Conservation (phyloP, 2,329 filamentous ascomycete genomes). For the Fusarium chaquense region DNA sequence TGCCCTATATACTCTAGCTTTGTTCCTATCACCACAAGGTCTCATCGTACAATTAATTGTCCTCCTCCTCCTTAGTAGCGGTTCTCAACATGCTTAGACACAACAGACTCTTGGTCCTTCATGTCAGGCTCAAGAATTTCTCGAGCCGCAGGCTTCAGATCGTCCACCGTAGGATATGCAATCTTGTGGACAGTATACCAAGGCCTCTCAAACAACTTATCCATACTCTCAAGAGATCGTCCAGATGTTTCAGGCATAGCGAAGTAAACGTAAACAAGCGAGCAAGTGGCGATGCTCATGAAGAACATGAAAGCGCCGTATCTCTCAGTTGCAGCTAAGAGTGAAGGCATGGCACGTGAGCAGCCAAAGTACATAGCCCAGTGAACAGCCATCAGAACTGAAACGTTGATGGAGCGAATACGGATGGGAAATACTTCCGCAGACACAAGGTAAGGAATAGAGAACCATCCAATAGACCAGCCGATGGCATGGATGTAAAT, state of each 20-base stretch:
- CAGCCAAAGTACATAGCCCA: slow-evolving; percentile 54
- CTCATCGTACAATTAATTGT: rapidly evolving
- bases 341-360: slow-evolving; percentile 51
- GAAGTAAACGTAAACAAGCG: slow-evolving; percentile 50
- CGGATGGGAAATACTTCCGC: slow-evolving; percentile 59
- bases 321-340: slow-evolving; percentile 49
- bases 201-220: slow-evolving; percentile 46
- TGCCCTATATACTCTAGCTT: too few species aligned
- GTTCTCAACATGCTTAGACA: slow-evolving; percentile 19
- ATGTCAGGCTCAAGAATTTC: slow-evolving; percentile 24
- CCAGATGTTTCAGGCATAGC: slow-evolving; percentile 51
- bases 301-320: slow-evolving; percentile 52
- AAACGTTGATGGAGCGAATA: slow-evolving; percentile 56
- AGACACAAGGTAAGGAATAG: slow-evolving; percentile 59
- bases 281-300: slow-evolving; percentile 44
- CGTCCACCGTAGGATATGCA: slow-evolving; percentile 47
- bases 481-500: slow-evolving; percentile 59
- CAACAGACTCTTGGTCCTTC: slow-evolving; percentile 22
- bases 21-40: too few species aligned
- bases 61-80: background rate
- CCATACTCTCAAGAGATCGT: slow-evolving; percentile 49
- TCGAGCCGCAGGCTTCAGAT: slow-evolving; percentile 27
- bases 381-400: slow-evolving; percentile 59
- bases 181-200: slow-evolving; percentile 50
- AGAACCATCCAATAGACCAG: slow-evolving; percentile 62